Evolutionary conservation across 2,329 filamentous ascomycete genomes (phyloP), one percentile per base, ranked within the genome.

Genomic region (Aspergillus fumigatus): DNA sequence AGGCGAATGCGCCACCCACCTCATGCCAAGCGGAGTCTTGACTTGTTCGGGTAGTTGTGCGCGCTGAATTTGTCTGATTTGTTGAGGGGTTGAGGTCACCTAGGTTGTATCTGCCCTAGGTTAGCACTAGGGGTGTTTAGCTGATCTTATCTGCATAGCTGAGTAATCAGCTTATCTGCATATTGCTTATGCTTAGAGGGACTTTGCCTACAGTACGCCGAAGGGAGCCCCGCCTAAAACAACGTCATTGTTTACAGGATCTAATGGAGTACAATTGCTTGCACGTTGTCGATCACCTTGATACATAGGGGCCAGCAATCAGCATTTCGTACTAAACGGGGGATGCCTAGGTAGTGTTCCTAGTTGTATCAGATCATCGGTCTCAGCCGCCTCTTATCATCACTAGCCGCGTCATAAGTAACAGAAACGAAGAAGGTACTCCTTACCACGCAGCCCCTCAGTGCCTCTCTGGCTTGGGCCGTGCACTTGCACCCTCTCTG

Each of bases 1-100:
- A 55, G 53, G 40, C 48, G 53, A 52, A 25, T 29, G 27, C 53
- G 49, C 53, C 53, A 55, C 49, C 23, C 53, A 55, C 53, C 53
- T 55, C 53, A 55, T 55, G 45, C 50, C 40, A 51, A 50, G 41
- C 51, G 29, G 40, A 41, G 29, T 32, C 49, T 51, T 51, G 35
- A 51, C 48, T 45, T 23, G 32, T 47, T 25, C 23, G 51, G 53
- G 25, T 48, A 26, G 21, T 32, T 40, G 49, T 48, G 41, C 23
- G 32, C 43, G 51, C 45, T 29, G 51, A 25, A 23, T 23, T 26
- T 47, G 21, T 26, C 43, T 47, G 43, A 47, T 47, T 47, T 47
- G 43, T 47, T 47, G 43, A 47, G 23, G 4, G 41, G 41, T 45
- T 25, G 21, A 45, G 19, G 41, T 45, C 9, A n/a, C 40, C 5